Conservation (phyloP, 345 rosid genomes). For the Lenwebbia sp. region DNA sequence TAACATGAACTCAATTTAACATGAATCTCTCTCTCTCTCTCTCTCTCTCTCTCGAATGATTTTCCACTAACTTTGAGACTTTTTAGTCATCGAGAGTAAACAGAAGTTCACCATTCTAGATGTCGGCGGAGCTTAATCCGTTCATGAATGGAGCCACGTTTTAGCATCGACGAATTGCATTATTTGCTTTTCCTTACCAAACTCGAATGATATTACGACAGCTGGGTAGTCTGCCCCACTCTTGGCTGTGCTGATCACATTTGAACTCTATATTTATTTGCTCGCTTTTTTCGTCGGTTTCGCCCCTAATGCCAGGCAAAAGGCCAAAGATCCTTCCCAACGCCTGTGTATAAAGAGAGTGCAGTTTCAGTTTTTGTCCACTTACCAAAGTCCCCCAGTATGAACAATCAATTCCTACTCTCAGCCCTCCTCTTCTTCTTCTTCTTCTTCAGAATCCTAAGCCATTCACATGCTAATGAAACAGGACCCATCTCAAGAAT, state of each 20-base stretch:
- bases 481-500: constrained; percentile 5
- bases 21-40: no score
- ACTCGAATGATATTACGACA: background rate
- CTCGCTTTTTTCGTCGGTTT: background rate
- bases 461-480: constrained; percentile 11
- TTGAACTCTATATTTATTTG: no score
- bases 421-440: background rate
- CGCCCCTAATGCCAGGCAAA: background rate
- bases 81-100: no score
- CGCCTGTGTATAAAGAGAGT: background rate
- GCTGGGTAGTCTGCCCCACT: no score
- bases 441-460: constrained; percentile 9
- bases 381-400: background rate
- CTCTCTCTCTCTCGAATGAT: no score
- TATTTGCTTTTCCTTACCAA: background rate
- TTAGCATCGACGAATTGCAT: background rate
- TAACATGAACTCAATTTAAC: no score
- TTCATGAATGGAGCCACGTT: background rate
- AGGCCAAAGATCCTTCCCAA: background rate
- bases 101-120: no score
- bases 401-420: background rate
- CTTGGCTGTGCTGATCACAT: background rate
- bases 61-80: no score
- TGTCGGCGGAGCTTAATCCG: background rate
- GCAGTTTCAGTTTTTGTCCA: background rate